These are phyloP conservation scores for Sclerotinia sclerotiorum DNA, from an alignment of 2,329 filamentous ascomycete genomes.

Conservation along the genomic window DNA sequence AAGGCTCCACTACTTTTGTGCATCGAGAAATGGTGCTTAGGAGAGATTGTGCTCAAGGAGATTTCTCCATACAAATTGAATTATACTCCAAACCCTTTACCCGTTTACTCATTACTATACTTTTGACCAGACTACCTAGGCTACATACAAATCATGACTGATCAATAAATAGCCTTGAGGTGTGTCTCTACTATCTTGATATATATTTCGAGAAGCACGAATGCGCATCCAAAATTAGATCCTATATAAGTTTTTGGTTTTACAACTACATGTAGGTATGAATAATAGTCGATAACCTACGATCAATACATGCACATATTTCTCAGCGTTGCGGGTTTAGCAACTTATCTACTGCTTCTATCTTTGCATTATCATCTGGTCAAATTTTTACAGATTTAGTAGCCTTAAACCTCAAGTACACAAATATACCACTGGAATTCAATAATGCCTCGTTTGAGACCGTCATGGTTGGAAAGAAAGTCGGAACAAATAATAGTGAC, in stretches of 20 bases:
- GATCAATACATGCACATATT: background rate
- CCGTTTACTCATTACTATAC: background rate
- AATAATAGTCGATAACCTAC: background rate
- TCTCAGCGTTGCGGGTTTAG: background rate
- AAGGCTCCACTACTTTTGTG: background rate
- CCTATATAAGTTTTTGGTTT: background rate
- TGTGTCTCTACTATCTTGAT: background rate
- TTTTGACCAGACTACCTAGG: background rate
- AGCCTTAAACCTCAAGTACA: background rate
- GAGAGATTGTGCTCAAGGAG: background rate
- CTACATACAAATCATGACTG: too few relatives aligned
- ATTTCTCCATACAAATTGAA: background rate
- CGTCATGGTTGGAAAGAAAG: background rate
- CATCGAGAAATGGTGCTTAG: background rate
- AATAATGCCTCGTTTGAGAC: background rate
- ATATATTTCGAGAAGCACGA: background rate
- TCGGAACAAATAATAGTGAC: background rate
- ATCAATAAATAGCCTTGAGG: too few relatives aligned
- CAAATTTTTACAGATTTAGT: background rate
- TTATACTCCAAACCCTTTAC: too few relatives aligned
- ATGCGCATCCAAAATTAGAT: background rate
- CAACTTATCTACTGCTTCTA: too few relatives aligned
- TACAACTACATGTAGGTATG: background rate
- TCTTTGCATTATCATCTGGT: background rate
- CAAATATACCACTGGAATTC: background rate